Base-by-base conservation (phyloP, 306 rosid genomes). In the Trifolium subterraneum region DNA sequence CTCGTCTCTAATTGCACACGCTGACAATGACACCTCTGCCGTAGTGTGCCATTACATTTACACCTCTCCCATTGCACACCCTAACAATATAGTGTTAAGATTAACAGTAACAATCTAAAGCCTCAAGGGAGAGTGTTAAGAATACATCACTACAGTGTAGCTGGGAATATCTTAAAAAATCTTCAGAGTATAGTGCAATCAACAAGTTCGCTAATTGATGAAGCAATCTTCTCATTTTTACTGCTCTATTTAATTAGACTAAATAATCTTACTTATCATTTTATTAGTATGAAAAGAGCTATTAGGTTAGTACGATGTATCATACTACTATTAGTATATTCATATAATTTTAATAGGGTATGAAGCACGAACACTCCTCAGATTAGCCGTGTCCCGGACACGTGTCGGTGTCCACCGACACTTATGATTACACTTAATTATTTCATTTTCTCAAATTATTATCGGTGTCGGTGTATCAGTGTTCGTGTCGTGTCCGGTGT, bases 31-130 rank as follows among this genome's bases (percentile, higher is more conserved):
- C 12, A 60, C 20, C 13, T 60, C 41, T 14, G 29, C 11, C 16
- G 56, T 16, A 16, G 23, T 4, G 50, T 44, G 7, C 50, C n/a
- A 13, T 44, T 44, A 13, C 16, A 44, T 12, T 36, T 11, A 7
- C 10, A 23, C 16, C 36, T 58, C 64, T 58, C 4, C 64, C 64
- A 58, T 58, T 58, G n/a, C 64, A 58, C 16, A 58, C 38, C 64
- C 18, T 25, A 2, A 25, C 4, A 2, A 13, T 2, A 25, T 2
- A 25, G 18, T 58, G 18, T 58, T 19, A 10, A 13, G 38, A 23
- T 58, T 8, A 27, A 27, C 9, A 13, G 18, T 25, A 59, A 59
- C 64, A 59, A 59, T 36, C 13, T 27, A 61, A 31, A 31, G 23
- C 7, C 33, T 61, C 14, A 19, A 59, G 10, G 39, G 19, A 29